Evolutionary conservation across 345 rosid genomes (phyloP).

Genomic region (Sapria himalayana): DNA sequence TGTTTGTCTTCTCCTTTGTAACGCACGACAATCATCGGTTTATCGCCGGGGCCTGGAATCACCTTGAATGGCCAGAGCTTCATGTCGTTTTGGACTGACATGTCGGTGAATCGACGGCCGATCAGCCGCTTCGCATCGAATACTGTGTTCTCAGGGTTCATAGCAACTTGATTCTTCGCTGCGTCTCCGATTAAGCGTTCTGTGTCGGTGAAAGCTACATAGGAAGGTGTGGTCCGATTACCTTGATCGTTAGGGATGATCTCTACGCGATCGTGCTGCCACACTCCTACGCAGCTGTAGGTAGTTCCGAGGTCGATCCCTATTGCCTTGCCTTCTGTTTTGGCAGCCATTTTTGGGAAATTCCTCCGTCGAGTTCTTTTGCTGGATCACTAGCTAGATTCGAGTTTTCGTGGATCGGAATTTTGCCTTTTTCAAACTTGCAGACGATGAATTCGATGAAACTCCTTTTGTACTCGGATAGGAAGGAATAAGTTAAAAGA

Average conservation of each 20-base stretch:
- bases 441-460: too few species aligned
- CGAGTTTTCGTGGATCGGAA: too few species aligned
- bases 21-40: conserved; percentile 17
- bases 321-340: conserved; percentile 11
- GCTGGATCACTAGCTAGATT: too few species aligned
- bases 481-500: too few species aligned
- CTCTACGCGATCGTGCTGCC: conserved; percentile 19
- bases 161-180: conserved; percentile 33
- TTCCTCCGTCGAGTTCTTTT: too few species aligned
- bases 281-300: conserved; percentile 18
- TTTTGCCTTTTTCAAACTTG: too few species aligned
- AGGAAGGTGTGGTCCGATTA: conserved; percentile 19
- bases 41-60: conserved; percentile 16
- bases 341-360: background rate
- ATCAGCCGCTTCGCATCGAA: conserved; percentile 30
- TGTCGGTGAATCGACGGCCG: conserved; percentile 19
- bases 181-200: conserved; percentile 23
- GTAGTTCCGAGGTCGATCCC: conserved; percentile 22
- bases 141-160: conserved; percentile 33
- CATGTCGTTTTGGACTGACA: conserved; percentile 20
- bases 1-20: conserved; percentile 23
- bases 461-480: too few species aligned
- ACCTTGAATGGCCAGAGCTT: conserved; percentile 24
- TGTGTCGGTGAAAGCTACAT: conserved; percentile 19
- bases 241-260: conserved; percentile 23